phyloP scores from a whole-genome alignment of 2,329 filamentous ascomycete genomes.

The Amesomyces nigricolor region DNA sequence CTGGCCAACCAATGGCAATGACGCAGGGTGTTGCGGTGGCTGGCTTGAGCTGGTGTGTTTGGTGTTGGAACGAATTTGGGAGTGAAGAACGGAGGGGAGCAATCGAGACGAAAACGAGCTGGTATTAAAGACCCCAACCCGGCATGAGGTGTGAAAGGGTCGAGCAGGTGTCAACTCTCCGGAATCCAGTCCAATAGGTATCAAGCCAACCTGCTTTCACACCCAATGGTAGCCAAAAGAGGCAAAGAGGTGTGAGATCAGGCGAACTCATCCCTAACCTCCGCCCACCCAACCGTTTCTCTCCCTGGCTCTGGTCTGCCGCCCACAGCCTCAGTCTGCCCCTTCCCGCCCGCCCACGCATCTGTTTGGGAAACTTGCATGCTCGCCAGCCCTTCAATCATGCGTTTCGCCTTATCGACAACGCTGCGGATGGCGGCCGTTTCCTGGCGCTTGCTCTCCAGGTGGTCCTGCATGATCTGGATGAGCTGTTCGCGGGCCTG shows the following conservation, averaged over 20 bases:
- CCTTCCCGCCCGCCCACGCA: slow-evolving; percentile 19
- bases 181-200: too few species aligned
- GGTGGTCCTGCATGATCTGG: slow-evolving; percentile 77
- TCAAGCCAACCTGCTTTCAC: not conserved
- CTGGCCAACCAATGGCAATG: too few species aligned
- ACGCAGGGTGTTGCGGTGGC: not conserved
- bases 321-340: slow-evolving; percentile 8
- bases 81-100: too few species aligned
- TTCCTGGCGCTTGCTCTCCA: slow-evolving; percentile 67
- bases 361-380: slow-evolving; percentile 35
- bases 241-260: slow-evolving; percentile 1
- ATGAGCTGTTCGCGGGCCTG: slow-evolving; percentile 87
- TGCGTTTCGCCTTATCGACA: slow-evolving; percentile 65
- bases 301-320: slow-evolving; percentile 1
- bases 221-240: not conserved
- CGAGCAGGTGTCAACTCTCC: too few species aligned
- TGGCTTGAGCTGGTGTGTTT: not conserved
- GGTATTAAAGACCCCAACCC: too few species aligned
- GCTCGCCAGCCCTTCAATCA: slow-evolving; percentile 64
- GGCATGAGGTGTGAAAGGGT: too few species aligned
- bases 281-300: slow-evolving; percentile 23
- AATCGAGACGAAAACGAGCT: too few species aligned
- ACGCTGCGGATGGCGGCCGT: slow-evolving; percentile 62
- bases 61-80: too few species aligned
- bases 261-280: slow-evolving; percentile 18